These are phyloP conservation scores for Paramyrothecium roridum DNA, from an alignment of 2,329 filamentous ascomycete species.

Conservation along the genomic window DNA sequence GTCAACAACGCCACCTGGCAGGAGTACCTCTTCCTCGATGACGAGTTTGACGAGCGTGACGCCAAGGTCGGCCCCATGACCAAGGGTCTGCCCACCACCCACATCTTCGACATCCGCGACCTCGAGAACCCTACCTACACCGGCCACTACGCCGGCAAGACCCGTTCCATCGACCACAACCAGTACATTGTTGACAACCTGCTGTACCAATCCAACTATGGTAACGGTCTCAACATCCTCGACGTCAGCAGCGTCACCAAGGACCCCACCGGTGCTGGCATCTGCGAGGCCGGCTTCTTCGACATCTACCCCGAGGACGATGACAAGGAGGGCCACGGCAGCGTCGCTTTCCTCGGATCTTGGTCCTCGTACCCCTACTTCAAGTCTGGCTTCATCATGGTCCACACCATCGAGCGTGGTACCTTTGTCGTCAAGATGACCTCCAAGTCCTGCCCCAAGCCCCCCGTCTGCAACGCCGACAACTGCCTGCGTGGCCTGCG, in stretches of 20 bases:
- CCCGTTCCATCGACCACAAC: conserved; percentile 41
- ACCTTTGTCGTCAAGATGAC: conserved; percentile 3
- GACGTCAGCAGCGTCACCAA: conserved; percentile 24
- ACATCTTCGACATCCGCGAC: conserved; percentile 42
- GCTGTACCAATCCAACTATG: conserved; percentile 45
- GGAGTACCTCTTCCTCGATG: conserved; percentile 44
- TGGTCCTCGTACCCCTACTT: conserved; percentile 2
- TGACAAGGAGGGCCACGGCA: conserved; percentile 1
- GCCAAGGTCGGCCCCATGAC: conserved; percentile 19
- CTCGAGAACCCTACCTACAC: conserved; percentile 33
- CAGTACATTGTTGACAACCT: conserved; percentile 38
- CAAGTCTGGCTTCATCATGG: conserved; percentile 1
- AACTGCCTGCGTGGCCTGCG: conserved; percentile 1
- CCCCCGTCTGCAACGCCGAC: conserved; percentile 2
- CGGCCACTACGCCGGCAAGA: conserved; percentile 34
- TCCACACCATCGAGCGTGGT: conserved; percentile 3
- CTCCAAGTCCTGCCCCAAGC: not conserved
- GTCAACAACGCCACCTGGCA: conserved; percentile 37
- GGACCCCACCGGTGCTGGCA: conserved; percentile 33
- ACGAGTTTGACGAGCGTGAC: conserved; percentile 47
- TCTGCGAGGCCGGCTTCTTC: conserved; percentile 42
- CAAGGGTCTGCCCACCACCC: conserved; percentile 27
- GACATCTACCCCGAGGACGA: conserved; percentile 47
- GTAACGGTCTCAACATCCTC: conserved; percentile 37
- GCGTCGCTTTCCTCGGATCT: conserved; percentile 1